These are phyloP conservation scores for Torulaspora quercuum DNA, from an alignment of 805 yeast genomes.

Conservation along the genomic window DNA sequence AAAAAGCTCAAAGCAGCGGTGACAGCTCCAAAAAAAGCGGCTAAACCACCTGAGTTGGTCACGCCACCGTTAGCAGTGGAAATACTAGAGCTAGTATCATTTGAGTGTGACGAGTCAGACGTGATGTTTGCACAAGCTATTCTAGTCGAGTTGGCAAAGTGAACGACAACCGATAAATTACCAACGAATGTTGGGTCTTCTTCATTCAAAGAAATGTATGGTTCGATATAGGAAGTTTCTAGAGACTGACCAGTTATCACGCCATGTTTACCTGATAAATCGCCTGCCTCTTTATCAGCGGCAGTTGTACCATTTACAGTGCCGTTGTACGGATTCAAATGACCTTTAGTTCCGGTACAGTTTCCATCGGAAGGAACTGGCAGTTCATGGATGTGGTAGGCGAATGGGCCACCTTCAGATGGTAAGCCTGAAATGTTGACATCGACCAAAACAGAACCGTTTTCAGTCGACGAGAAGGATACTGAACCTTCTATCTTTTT, in stretches of 20 bases:
- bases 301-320: conserved; percentile 20
- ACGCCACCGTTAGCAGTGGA: conserved; percentile 3
- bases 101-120: too few relatives aligned
- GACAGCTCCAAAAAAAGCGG: neutral
- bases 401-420: conserved; percentile 60
- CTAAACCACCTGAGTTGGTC: neutral
- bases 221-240: conserved; percentile 60
- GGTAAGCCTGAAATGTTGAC: conserved; percentile 72
- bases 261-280: conserved; percentile 76
- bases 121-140: conserved; percentile 62
- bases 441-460: conserved; percentile 59
- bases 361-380: conserved; percentile 49
- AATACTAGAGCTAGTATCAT: neutral
- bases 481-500: too few relatives aligned
- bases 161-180: conserved; percentile 55
- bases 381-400: conserved; percentile 61
- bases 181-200: conserved; percentile 55
- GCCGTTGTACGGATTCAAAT: conserved; percentile 64
- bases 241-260: conserved; percentile 66
- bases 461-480: conserved; percentile 56
- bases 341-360: conserved; percentile 55
- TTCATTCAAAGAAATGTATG: conserved; percentile 59
- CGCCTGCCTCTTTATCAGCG: conserved; percentile 53
- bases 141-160: conserved; percentile 50
- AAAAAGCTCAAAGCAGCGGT: conserved; percentile 4